Percentiles rank a stretch among this genome's conserved stretches.
These are phyloP conservation scores for Solanum tarapatanum DNA, from an alignment of 257 asterid genomes.

Conservation along the genomic window DNA sequence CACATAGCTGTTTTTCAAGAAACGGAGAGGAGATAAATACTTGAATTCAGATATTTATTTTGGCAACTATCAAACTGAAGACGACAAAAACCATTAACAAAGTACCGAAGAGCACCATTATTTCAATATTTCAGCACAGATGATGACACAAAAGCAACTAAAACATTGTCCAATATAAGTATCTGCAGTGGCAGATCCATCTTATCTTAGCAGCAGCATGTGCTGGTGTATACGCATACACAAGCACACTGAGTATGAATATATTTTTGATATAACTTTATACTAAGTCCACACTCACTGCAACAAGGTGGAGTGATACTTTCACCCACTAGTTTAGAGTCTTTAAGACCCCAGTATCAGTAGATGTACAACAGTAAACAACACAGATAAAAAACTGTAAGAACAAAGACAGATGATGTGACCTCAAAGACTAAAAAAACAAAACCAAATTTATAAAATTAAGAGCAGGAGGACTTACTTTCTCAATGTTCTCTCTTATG, in stretches of 20 bases:
- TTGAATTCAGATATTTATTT: background rate
- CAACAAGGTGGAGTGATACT: background rate
- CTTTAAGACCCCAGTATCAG: background rate
- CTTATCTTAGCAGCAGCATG: background rate
- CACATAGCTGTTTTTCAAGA: background rate
- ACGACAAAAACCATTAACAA: background rate
- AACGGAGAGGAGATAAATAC: background rate
- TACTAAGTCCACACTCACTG: background rate
- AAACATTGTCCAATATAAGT: background rate
- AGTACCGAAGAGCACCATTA: background rate
- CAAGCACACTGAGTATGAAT: background rate
- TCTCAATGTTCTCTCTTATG: slow-evolving; percentile 50
- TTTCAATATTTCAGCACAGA: background rate
- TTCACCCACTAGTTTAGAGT: background rate
- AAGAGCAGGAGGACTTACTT: slow-evolving; percentile 12
- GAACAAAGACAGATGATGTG: background rate
- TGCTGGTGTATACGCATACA: background rate
- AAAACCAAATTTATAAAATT: background rate
- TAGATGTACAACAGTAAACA: background rate
- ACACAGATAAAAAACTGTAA: background rate
- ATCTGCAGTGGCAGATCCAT: background rate
- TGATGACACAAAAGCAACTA: background rate
- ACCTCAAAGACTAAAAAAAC: background rate
- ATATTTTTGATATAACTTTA: background rate
- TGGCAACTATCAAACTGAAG: background rate